These are phyloP conservation scores for Circinella minor DNA, from an alignment of 371 early-diverging fungal genomes.

Conservation along the genomic window DNA sequence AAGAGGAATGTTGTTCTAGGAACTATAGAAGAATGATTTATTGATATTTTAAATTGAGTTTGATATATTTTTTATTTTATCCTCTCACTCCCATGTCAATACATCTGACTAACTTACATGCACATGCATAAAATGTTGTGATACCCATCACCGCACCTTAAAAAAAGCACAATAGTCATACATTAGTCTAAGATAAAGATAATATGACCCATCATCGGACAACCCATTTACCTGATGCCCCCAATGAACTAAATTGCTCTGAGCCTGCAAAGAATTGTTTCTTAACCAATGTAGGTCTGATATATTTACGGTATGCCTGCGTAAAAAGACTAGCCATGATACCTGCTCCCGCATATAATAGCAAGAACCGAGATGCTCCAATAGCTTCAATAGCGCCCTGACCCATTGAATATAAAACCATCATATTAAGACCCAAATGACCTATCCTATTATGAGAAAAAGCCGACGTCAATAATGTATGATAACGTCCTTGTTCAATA, in stretches of 20 bases:
- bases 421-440: slow-evolving; percentile 59
- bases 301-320: slow-evolving; percentile 35
- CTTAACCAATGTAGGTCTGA: slow-evolving; percentile 37
- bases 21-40: slow-evolving; percentile 18
- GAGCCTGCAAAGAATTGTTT: slow-evolving; percentile 8
- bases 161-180: not conserved
- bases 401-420: slow-evolving; percentile 56
- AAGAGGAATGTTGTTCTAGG: slow-evolving; percentile 57
- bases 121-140: slow-evolving; percentile 51
- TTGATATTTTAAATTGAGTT: not conserved
- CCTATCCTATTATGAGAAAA: slow-evolving; percentile 54
- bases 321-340: slow-evolving; percentile 32
- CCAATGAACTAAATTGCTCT: slow-evolving; percentile 32
- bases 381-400: slow-evolving; percentile 44
- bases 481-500: slow-evolving; percentile 39
- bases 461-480: slow-evolving; percentile 55
- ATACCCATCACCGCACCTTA: slow-evolving; percentile 45
- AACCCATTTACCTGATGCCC: slow-evolving; percentile 45
- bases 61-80: not conserved
- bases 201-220: not conserved
- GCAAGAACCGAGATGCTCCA: slow-evolving; percentile 47
- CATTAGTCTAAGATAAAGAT: too few species aligned
- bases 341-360: slow-evolving; percentile 46
- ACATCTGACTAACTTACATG: slow-evolving; percentile 38
- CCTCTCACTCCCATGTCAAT: not conserved